Percentiles rank a stretch among this genome's conserved stretches.
Conservation (phyloP, 192 early-diverging fungal genomes). For the Gryganskiella cystojenkinii region DNA sequence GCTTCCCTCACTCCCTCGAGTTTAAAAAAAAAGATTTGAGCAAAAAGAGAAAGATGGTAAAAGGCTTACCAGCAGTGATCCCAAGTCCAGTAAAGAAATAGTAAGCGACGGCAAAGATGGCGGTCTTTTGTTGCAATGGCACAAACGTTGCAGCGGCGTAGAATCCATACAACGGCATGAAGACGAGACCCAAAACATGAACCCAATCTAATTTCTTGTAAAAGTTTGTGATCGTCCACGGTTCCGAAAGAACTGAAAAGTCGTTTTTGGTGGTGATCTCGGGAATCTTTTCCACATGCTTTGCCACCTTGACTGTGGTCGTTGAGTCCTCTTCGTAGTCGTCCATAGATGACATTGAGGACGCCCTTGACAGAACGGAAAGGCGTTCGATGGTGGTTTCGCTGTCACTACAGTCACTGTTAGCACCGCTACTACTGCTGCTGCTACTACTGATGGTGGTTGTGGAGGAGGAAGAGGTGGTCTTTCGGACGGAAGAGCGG, state of each 20-base stretch:
- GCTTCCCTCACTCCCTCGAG: too few relatives aligned
- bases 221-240: slow-evolving; percentile 53
- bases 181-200: slow-evolving; percentile 66
- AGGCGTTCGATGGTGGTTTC: slow-evolving; percentile 10
- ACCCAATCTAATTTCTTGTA: slow-evolving; percentile 73
- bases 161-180: slow-evolving; percentile 80
- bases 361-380: slow-evolving; percentile 10
- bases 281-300: slow-evolving; percentile 37
- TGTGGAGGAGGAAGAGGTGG: background rate
- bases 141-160: slow-evolving; percentile 76
- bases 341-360: background rate
- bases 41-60: background rate
- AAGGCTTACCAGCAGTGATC: slow-evolving; percentile 75
- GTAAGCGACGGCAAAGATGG: slow-evolving; percentile 70
- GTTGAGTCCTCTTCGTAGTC: background rate
- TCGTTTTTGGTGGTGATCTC: slow-evolving; percentile 34
- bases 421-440: background rate
- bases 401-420: slow-evolving; percentile 14
- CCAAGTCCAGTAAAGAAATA: slow-evolving; percentile 84
- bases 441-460: background rate
- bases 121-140: slow-evolving; percentile 70
- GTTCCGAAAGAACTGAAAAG: slow-evolving; percentile 42
- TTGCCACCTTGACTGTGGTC: slow-evolving; percentile 6
- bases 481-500: slow-evolving; percentile 2
- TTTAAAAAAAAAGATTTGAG: background rate